Evolutionary conservation across 1,284 basidiomycete genomes (phyloP), one percentile per base, ranked within the genome.

Genomic region (Cryptococcus sp.): DNA sequence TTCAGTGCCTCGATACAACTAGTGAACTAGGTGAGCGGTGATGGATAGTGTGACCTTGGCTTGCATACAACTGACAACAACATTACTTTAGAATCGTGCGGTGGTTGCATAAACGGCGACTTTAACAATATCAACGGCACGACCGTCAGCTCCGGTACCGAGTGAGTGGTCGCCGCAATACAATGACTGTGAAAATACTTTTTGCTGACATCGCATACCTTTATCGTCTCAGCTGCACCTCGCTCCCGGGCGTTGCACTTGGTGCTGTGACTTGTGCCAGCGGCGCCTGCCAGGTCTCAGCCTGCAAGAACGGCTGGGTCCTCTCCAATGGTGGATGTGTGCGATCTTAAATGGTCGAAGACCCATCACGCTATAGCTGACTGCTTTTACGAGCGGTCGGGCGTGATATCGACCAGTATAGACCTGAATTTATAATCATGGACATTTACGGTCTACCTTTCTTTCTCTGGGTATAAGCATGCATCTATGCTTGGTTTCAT

Each of bases 51-150:
- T n/a, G n/a, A n/a, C n/a, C n/a, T n/a, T n/a, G n/a, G n/a, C n/a
- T n/a, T n/a, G n/a, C n/a, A n/a, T n/a, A n/a, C n/a, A n/a, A n/a
- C n/a, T n/a, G n/a, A n/a, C n/a, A n/a, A n/a, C n/a, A n/a, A n/a
- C n/a, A n/a, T n/a, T n/a, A n/a, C n/a, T n/a, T n/a, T 54, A 62
- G 62, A 64, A 46, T 58, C 59, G 7, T 64, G 62, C 41, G 62
- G 62, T 15, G 62, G 62, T 27, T 59, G 57, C 52, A 44, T 53
- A 38, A 54, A 20, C 51, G 60, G 54, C 23, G 19, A 16, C 17
- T 22, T 47, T n/a, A 47, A 52, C 51, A 42, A 17, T 13, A 4
- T 47, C 51, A 38, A 44, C 50, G 44, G 31, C 8, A 46, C 22
- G 6, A 3, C 40, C 47, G 25, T 22, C 25, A 22, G 46, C 39